Evolutionary conservation across 805 yeast genomes (phyloP).

Genomic region (Pichia thaimueangensis): DNA sequence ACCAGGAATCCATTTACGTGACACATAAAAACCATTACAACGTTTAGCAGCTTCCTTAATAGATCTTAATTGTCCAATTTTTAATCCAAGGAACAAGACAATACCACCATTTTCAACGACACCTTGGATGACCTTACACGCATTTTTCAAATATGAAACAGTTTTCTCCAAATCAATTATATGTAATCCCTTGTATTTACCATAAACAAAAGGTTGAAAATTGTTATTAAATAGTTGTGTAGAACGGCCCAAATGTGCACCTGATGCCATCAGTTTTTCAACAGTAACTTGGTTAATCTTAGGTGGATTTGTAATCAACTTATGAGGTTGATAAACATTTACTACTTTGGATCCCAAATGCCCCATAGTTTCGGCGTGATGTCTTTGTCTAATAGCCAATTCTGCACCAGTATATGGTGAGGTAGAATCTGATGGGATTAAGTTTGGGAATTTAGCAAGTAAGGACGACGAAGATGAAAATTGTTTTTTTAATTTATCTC

Average conservation of each 20-base stretch:
- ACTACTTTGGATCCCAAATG: slow-evolving; percentile 58
- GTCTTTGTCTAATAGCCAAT: slow-evolving; percentile 63
- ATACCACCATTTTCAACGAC: slow-evolving; percentile 81
- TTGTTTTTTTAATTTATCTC: slow-evolving; percentile 20
- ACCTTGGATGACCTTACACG: slow-evolving; percentile 78
- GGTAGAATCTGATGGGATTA: slow-evolving; percentile 52
- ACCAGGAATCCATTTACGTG: slow-evolving; percentile 91
- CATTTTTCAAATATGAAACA: slow-evolving; percentile 64
- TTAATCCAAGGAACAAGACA: slow-evolving; percentile 73
- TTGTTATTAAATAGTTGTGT: slow-evolving; percentile 69
- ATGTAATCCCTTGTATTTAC: slow-evolving; percentile 85
- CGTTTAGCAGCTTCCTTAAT: slow-evolving; percentile 76
- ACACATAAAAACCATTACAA: slow-evolving; percentile 72
- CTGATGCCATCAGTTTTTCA: slow-evolving; percentile 76
- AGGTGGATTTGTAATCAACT: slow-evolving; percentile 56
- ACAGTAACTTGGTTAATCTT: slow-evolving; percentile 53
- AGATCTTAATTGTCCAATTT: slow-evolving; percentile 67
- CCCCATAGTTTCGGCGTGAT: slow-evolving; percentile 50
- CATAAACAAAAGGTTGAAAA: slow-evolving; percentile 81
- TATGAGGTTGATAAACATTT: slow-evolving; percentile 64
- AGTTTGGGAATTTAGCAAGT: slow-evolving; percentile 46
- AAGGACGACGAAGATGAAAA: slow-evolving; percentile 22
- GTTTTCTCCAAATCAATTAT: slow-evolving; percentile 89
- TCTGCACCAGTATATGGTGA: slow-evolving; percentile 76
- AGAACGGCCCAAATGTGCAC: slow-evolving; percentile 94